Evolutionary conservation across 2,329 filamentous ascomycete species (phyloP), one percentile per base, ranked within the genome.

Genomic region (Fusarium sterilihyphosum): DNA sequence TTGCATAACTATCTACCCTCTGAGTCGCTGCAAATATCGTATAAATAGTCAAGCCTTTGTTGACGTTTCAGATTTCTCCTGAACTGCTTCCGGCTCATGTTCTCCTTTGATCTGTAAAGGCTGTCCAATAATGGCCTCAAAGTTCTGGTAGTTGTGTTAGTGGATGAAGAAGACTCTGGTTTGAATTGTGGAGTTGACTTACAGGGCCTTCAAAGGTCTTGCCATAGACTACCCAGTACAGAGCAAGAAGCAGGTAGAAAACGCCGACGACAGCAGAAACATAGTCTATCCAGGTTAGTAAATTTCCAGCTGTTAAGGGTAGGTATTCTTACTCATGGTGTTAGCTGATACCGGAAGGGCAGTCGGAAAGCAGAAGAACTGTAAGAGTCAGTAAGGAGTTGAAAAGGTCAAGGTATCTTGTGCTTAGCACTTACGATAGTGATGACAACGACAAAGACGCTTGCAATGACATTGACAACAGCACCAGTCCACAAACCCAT

Each of bases 361-460:
- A 14, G 67, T 31, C 0, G 67, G 67, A 18, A 70, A 70, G 5
- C 67, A 70, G 22, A 70, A 70, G 40, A 70, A 70, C 67, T 70
- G 5, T 3, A 17, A 4, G 1, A 16, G 10, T 70, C 8, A 70
- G 59, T 6, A 10, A 24, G 0, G 2, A 17, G 12, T 4, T 17
- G 11, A 13, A 17, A 2, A 3, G 0, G 7, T 4, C 4, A 26
- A 13, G 12, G 0, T 7, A 10, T 2, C 11, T n/a, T 17, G n/a
- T 26, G 35, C 67, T 53, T 53, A 65, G 26, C 18, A 53, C 67
- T 53, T 53, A 70, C 67, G 8, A 70, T 49, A 3, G 67, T 58
- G 5, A 43, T 70, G 3, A 70, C 37, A 1, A 70, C n/a, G 1
- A 70, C 67, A 54, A 70, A 70, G 2, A 17, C 44, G 20, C 40